Evolutionary conservation across 2,329 filamentous ascomycete genomes (phyloP).

Genomic region (Talaromyces sp.): DNA sequence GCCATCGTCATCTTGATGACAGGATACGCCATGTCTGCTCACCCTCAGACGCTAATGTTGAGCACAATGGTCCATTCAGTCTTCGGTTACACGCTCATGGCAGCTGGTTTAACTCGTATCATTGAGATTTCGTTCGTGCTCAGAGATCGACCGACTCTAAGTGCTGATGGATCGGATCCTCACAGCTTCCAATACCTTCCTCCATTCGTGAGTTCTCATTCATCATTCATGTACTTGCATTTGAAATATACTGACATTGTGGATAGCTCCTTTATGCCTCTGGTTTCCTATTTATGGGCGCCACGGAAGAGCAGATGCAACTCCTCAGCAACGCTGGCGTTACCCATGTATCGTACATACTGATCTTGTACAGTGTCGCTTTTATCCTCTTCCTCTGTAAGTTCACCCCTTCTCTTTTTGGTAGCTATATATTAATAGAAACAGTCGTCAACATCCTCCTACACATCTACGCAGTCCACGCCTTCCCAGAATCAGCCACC

Average conservation of each 20-base stretch:
- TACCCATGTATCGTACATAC: constrained; percentile 85
- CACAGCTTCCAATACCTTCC: constrained; percentile 72
- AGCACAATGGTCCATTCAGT: constrained; percentile 84
- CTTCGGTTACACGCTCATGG: constrained; percentile 96
- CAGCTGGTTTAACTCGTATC: constrained; percentile 74
- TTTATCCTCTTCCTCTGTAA: constrained; percentile 85
- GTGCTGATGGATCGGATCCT: constrained; percentile 64
- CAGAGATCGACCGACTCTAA: constrained; percentile 63
- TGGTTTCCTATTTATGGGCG: constrained; percentile 95
- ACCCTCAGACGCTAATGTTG: constrained; percentile 78
- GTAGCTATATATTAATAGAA: background rate
- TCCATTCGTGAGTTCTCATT: constrained; percentile 60
- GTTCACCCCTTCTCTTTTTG: constrained; percentile 24
- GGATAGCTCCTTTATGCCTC: constrained; percentile 79
- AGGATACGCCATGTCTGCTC: constrained; percentile 91
- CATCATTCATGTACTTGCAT: background rate
- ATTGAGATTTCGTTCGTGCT: constrained; percentile 90
- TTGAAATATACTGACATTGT: constrained; percentile 24
- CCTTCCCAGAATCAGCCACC: constrained; percentile 42
- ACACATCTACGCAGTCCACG: constrained; percentile 70
- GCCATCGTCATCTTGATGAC: constrained; percentile 88
- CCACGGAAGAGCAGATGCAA: constrained; percentile 92
- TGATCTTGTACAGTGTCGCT: constrained; percentile 85
- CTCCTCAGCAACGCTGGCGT: constrained; percentile 70
- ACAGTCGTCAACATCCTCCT: constrained; percentile 78